These are phyloP conservation scores for Xylaria multiplex DNA, from an alignment of 2,329 filamentous ascomycete genomes.

Conservation along the genomic window DNA sequence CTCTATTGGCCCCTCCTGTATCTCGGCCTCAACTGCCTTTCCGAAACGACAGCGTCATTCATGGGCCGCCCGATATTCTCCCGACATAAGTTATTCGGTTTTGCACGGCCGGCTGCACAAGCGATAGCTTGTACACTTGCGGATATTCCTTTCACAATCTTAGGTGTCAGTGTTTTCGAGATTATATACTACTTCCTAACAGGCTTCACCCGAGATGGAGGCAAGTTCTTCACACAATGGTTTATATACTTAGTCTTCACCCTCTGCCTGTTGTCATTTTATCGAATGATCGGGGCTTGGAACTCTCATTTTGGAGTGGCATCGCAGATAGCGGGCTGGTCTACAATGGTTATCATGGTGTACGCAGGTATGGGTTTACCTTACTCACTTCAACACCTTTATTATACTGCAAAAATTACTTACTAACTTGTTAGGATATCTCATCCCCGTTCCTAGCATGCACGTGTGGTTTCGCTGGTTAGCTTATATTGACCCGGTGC, in stretches of 20 bases:
- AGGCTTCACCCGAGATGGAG: constrained; percentile 63
- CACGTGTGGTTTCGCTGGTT: constrained; percentile 65
- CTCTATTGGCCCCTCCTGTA: constrained; percentile 72
- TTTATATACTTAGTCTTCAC: constrained; percentile 21
- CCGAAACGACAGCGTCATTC: constrained; percentile 70
- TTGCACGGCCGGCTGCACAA: constrained; percentile 60
- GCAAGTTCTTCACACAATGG: constrained; percentile 65
- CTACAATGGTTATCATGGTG: constrained; percentile 24
- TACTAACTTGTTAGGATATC: constrained; percentile 49
- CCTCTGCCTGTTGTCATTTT: constrained; percentile 20
- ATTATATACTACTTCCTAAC: constrained; percentile 71
- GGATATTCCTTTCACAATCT: constrained; percentile 64
- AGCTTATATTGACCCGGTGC: constrained; percentile 68
- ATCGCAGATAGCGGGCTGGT: constrained; percentile 18
- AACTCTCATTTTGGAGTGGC: constrained; percentile 23
- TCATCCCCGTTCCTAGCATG: constrained; percentile 65
- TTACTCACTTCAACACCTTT: not conserved
- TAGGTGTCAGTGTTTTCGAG: constrained; percentile 68
- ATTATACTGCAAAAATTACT: not conserved
- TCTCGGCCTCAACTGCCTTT: constrained; percentile 69
- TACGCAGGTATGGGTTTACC: constrained; percentile 9
- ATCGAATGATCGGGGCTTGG: constrained; percentile 23
- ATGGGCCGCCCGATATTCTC: constrained; percentile 71
- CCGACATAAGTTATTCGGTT: constrained; percentile 72
- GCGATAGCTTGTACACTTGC: constrained; percentile 52